Evolutionary conservation across 208 protist species (phyloP).

Genomic region (Leishmania lainsoni): DNA sequence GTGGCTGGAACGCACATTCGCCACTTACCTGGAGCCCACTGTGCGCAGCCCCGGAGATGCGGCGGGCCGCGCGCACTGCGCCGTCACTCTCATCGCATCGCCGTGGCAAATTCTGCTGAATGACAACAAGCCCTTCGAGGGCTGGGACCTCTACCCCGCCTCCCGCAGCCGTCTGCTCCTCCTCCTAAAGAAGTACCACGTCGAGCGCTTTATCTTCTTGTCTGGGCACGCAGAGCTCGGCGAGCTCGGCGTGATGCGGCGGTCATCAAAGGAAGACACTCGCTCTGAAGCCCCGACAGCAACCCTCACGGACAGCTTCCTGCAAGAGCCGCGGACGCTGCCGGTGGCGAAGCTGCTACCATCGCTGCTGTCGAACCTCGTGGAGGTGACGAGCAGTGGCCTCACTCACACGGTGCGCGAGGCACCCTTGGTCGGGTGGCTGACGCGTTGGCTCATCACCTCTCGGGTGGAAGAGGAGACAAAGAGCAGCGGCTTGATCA

Average conservation of each 20-base stretch:
- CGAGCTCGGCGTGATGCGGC: slow-evolving; percentile 54
- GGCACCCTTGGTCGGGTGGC: slow-evolving; percentile 25
- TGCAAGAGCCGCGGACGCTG: slow-evolving; percentile 17
- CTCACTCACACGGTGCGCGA: slow-evolving; percentile 52
- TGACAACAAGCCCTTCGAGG: slow-evolving; percentile 75
- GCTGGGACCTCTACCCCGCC: slow-evolving; percentile 64
- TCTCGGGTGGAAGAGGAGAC: slow-evolving; percentile 7
- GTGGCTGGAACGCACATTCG: slow-evolving; percentile 71
- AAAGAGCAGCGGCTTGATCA: slow-evolving; percentile 12
- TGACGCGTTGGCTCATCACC: slow-evolving; percentile 22
- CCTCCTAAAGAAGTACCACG: slow-evolving; percentile 48
- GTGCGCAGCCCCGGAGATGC: slow-evolving; percentile 23
- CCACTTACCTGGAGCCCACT: slow-evolving; percentile 21
- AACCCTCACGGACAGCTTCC: slow-evolving; percentile 19
- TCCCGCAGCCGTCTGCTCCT: slow-evolving; percentile 57
- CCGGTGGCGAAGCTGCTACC: slow-evolving; percentile 19
- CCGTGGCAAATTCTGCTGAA: slow-evolving; percentile 76
- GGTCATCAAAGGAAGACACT: slow-evolving; percentile 25
- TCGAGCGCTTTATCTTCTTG: slow-evolving; percentile 66
- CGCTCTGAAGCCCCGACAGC: slow-evolving; percentile 10
- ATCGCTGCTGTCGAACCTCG: slow-evolving; percentile 26
- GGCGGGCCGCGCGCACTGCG: slow-evolving; percentile 38
- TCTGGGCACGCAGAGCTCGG: slow-evolving; percentile 77
- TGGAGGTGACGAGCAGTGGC: slow-evolving; percentile 73
- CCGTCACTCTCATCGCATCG: slow-evolving; percentile 66